Percentiles rank a stretch among this genome's conserved stretches.
Evolutionary conservation across 2,329 filamentous ascomycete species (phyloP).

Genomic region (Exserohilum rostratum): DNA sequence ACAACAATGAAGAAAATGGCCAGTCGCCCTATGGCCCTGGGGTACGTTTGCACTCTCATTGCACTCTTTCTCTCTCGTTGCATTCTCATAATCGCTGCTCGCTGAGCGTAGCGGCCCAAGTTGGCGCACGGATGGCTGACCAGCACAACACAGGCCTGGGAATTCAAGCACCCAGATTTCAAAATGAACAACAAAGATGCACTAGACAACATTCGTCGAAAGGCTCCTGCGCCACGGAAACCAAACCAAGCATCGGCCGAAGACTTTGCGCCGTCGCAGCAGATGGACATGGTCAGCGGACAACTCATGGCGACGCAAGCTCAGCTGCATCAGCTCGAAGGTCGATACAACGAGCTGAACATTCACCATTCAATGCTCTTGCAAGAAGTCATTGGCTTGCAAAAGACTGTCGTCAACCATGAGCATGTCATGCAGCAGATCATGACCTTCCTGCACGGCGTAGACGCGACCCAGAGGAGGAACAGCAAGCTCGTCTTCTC

Average conservation of each 20-base stretch:
- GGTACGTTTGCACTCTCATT: slow-evolving; percentile 53
- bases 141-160: slow-evolving; percentile 70
- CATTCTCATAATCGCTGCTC: too few species aligned
- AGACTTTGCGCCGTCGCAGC: slow-evolving; percentile 81
- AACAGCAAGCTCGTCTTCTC: slow-evolving; percentile 60
- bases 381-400: slow-evolving; percentile 67
- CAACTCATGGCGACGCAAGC: slow-evolving; percentile 89
- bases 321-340: slow-evolving; percentile 85
- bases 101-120: background rate
- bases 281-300: slow-evolving; percentile 86
- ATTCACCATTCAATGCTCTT: slow-evolving; percentile 69
- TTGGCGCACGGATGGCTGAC: slow-evolving; percentile 18
- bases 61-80: too few species aligned
- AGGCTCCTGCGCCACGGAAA: slow-evolving; percentile 90
- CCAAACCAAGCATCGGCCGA: slow-evolving; percentile 57
- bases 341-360: slow-evolving; percentile 79
- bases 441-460: slow-evolving; percentile 69
- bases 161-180: slow-evolving; percentile 98
- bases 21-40: slow-evolving; percentile 81
- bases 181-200: slow-evolving; percentile 95
- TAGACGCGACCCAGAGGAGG: slow-evolving; percentile 68
- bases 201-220: slow-evolving; percentile 92
- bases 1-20: slow-evolving; percentile 84
- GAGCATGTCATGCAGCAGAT: slow-evolving; percentile 74
- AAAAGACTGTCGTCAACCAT: slow-evolving; percentile 74